phyloP scores from a whole-genome alignment of 495 filamentous ascomycete genomes.

The Aspergillus taichungensis region DNA sequence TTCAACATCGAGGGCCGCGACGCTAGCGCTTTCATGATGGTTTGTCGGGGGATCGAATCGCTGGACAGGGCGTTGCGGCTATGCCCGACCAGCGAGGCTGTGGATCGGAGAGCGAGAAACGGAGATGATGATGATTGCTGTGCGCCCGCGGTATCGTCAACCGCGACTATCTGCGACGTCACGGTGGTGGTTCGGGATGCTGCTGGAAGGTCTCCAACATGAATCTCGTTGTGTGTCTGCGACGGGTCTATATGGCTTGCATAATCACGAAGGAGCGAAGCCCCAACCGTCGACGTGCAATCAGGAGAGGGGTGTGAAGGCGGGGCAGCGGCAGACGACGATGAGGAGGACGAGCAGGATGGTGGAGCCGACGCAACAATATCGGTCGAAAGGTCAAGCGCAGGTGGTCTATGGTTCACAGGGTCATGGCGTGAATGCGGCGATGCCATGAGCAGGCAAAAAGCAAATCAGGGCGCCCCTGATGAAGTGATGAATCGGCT shows the following conservation, averaged over 20 bases:
- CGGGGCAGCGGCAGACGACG: slow-evolving; percentile 12
- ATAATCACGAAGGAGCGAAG: slow-evolving; percentile 39
- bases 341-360: slow-evolving; percentile 6
- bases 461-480: not conserved
- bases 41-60: slow-evolving; percentile 71
- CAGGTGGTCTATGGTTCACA: slow-evolving; percentile 4
- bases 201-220: slow-evolving; percentile 14
- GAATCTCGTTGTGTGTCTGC: slow-evolving; percentile 27
- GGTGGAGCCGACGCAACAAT: slow-evolving; percentile 3
- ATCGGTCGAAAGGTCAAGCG: not conserved
- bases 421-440: slow-evolving; percentile 7
- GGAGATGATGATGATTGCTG: slow-evolving; percentile 23
- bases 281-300: slow-evolving; percentile 6
- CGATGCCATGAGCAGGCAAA: slow-evolving; percentile 15
- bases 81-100: slow-evolving; percentile 37
- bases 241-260: slow-evolving; percentile 33
- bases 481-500: not conserved
- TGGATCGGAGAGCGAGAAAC: slow-evolving; percentile 31
- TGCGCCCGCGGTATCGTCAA: slow-evolving; percentile 23
- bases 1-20: slow-evolving; percentile 52
- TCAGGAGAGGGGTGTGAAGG: slow-evolving; percentile 6
- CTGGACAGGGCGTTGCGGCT: slow-evolving; percentile 56
- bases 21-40: slow-evolving; percentile 79
- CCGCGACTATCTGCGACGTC: slow-evolving; percentile 14
- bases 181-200: slow-evolving; percentile 6